phyloP scores from a whole-genome alignment of 2,329 filamentous ascomycete genomes.

The Harringtonia lauricola region DNA sequence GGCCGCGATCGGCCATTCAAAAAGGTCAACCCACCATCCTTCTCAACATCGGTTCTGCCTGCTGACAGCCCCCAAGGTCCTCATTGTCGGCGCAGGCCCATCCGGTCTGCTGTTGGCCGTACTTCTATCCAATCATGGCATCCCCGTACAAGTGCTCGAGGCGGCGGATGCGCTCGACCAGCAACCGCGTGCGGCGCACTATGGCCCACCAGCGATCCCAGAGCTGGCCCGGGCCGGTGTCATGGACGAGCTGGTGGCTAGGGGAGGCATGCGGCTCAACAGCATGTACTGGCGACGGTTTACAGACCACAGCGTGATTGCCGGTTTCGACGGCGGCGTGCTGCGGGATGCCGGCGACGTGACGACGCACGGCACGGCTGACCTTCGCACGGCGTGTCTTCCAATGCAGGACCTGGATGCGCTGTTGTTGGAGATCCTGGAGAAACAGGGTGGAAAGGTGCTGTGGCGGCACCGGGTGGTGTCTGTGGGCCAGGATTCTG shows the following conservation, averaged over 20 bases:
- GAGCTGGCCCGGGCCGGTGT: constrained; percentile 49
- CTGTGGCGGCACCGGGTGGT: constrained; percentile 36
- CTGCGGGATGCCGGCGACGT: constrained; percentile 24
- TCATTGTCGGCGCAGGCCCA: constrained; percentile 39
- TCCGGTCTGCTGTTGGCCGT: constrained; percentile 37
- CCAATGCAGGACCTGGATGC: constrained; percentile 30
- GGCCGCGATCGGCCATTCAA: constrained; percentile 13
- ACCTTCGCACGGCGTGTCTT: constrained; percentile 28
- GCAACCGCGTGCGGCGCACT: constrained; percentile 52
- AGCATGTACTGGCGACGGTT: constrained; percentile 28
- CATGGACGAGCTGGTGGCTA: constrained; percentile 29
- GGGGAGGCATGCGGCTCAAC: constrained; percentile 27
- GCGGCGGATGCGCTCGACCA: constrained; percentile 40
- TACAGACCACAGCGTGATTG: constrained; percentile 22
- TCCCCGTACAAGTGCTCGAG: constrained; percentile 44
- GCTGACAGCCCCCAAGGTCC: constrained; percentile 18
- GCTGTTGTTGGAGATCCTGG: constrained; percentile 30
- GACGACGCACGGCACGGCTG: constrained; percentile 12
- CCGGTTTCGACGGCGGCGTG: constrained; percentile 23
- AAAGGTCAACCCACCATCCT: constrained; percentile 5
- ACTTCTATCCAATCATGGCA: constrained; percentile 39
- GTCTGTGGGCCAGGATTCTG: constrained; percentile 32
- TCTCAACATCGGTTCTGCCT: background rate
- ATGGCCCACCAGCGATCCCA: constrained; percentile 44
- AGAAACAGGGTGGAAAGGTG: constrained; percentile 22